Base-by-base conservation (phyloP, 1,284 basidiomycete species). In the Pascua sp. region DNA sequence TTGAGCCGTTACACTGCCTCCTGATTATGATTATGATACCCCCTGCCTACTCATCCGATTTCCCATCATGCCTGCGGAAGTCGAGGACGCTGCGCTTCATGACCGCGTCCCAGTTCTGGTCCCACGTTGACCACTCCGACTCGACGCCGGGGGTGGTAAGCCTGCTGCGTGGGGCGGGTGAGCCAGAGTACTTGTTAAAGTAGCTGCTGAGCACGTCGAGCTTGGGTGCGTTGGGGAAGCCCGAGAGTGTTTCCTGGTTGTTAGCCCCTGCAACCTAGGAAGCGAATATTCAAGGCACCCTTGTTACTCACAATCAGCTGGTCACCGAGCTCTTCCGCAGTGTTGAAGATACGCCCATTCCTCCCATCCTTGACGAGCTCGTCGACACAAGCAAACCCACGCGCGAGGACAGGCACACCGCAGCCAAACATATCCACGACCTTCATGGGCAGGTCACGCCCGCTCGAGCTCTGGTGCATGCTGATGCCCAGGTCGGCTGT, bases 371-470 rank as follows among this genome's bases (percentile, higher is more conserved):
- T 84, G 12, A 99, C 89, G 15, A 98, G 84, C 77, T 99, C 96
- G 55, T 83, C 76, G 36, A 99, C 79, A 72, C 95, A 97, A 41
- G 81, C 79, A 71, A 97, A 99, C 45, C 87, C 82, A 9, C 93
- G 81, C 0, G 96, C 94, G 62, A 94, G 89, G 5, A 98, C 96
- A 0, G 94, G 94, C 51, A 97, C 79, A 2, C 86, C 88, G 65
- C 93, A 98, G 0, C 96, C 96, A 76, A 98, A 96, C 96, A 98
- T 98, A 75, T 99, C 96, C 2, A 99, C 94, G 10, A 99, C 87
- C 77, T 99, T 99, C 96, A 99, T 99, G 2, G 96, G 96, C 52
- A 99, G 80, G 76, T 99, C 96, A 47, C 95, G 78, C 0, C 85
- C 89, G 0, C 91, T 95, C 1, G 90, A 93, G 72, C 90, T 92